Conservation (phyloP, 306 rosid species). For the Ceratonia siliqua region DNA sequence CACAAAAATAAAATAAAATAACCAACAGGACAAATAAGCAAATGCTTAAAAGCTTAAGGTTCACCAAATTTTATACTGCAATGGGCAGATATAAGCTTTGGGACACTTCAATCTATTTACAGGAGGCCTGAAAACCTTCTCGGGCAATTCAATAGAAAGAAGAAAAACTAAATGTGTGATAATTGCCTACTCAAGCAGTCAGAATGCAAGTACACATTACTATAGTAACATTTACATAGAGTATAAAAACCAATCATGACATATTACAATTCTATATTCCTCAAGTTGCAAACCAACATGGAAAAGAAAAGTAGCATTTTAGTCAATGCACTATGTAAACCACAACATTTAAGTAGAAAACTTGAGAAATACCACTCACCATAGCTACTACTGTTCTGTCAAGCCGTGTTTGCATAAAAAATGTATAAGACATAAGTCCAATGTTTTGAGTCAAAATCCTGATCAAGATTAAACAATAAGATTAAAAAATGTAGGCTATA, state of each 20-base stretch:
- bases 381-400: slow-evolving; percentile 93
- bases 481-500: slow-evolving; percentile 6
- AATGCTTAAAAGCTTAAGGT: background rate
- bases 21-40: background rate
- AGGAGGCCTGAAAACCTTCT: slow-evolving; percentile 14
- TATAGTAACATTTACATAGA: slow-evolving; percentile 4
- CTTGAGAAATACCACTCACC: slow-evolving; percentile 60
- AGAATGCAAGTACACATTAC: background rate
- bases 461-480: slow-evolving; percentile 36
- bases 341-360: slow-evolving; percentile 20
- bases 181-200: slow-evolving; percentile 19
- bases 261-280: background rate
- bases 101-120: slow-evolving; percentile 27
- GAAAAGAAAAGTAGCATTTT: slow-evolving; percentile 16
- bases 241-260: background rate
- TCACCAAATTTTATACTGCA: background rate
- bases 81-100: background rate
- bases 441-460: slow-evolving; percentile 86
- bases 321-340: slow-evolving; percentile 7
- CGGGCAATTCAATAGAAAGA: background rate
- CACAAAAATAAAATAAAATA: background rate
- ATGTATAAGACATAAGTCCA: slow-evolving; percentile 93
- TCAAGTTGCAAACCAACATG: slow-evolving; percentile 20
- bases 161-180: background rate
- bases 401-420: slow-evolving; percentile 59